Percentiles rank a stretch among this genome's conserved stretches.
Evolutionary conservation across 176 grass and related monocot species (phyloP).

Genomic region (Triticum monococcum): DNA sequence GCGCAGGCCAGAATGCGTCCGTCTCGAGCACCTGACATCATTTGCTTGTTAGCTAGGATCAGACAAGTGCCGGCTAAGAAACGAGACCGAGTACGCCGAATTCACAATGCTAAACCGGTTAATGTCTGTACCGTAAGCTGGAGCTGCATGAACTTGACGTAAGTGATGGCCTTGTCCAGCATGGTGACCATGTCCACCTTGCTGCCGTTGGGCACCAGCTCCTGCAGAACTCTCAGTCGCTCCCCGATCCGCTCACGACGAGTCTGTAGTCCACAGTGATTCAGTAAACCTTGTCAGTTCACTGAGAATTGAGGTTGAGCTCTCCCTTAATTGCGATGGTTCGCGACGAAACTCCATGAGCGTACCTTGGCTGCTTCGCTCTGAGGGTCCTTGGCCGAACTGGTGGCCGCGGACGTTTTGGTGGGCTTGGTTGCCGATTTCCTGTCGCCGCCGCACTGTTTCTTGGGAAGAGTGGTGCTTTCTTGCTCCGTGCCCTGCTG

Average conservation of each 20-base stretch:
- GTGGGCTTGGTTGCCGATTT: not conserved
- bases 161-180: constrained; percentile 72
- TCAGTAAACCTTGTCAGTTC: not conserved
- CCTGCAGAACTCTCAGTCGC: constrained; percentile 61
- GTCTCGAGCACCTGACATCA: constrained; percentile 52
- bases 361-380: constrained; percentile 19
- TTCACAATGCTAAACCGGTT: not conserved
- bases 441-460: not conserved
- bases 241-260: constrained; percentile 66
- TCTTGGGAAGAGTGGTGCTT: not conserved
- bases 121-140: constrained; percentile 47
- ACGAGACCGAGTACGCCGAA: too few species aligned
- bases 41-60: not conserved
- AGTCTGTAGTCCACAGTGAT: constrained; percentile 10
- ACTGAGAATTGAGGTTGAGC: not conserved
- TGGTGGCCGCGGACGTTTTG: not conserved
- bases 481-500: not conserved
- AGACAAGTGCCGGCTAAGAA: not conserved
- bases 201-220: constrained; percentile 62
- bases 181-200: constrained; percentile 73
- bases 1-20: constrained; percentile 72
- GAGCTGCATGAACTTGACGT: constrained; percentile 77
- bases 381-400: not conserved
- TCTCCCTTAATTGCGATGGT: not conserved
- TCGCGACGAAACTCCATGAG: not conserved